phyloP scores from a whole-genome alignment of 2,329 filamentous ascomycete species.

The Daldinia sp. region DNA sequence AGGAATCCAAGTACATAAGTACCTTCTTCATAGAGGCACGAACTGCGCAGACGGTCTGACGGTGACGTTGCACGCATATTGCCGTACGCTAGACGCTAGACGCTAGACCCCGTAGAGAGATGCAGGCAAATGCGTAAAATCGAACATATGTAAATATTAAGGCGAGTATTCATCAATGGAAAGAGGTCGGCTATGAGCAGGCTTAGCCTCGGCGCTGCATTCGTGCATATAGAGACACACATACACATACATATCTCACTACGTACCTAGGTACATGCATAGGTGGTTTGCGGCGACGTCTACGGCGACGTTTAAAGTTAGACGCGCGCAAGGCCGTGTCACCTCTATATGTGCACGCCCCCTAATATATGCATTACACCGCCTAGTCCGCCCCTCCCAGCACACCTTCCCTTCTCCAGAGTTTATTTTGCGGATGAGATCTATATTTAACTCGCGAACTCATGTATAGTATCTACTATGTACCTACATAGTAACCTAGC shows the following conservation, averaged over 20 bases:
- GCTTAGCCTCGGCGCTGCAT: background rate
- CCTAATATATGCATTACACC: slow-evolving; percentile 20
- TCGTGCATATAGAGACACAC: background rate
- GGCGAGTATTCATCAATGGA: background rate
- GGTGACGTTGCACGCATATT: slow-evolving; percentile 2
- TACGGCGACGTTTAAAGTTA: too few relatives aligned
- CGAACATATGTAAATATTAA: background rate
- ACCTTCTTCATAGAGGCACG: slow-evolving; percentile 1
- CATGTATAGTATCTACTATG: background rate
- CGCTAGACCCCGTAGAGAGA: background rate
- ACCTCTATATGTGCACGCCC: slow-evolving; percentile 6
- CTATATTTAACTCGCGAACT: slow-evolving; percentile 33
- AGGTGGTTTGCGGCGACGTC: background rate
- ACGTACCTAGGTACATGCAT: background rate
- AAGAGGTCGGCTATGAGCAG: background rate
- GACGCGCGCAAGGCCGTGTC: slow-evolving; percentile 6
- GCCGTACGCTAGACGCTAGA: background rate
- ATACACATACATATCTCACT: too few relatives aligned
- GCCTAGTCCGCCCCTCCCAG: slow-evolving; percentile 19
- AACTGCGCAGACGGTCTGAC: background rate
- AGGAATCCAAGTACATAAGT: background rate
- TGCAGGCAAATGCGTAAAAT: background rate
- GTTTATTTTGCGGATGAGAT: slow-evolving; percentile 21
- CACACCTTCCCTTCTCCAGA: slow-evolving; percentile 7
- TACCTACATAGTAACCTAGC: background rate